Evolutionary conservation across 2,329 filamentous ascomycete genomes (phyloP), one percentile per base, ranked within the genome.

Genomic region (Chaetomium sp.): DNA sequence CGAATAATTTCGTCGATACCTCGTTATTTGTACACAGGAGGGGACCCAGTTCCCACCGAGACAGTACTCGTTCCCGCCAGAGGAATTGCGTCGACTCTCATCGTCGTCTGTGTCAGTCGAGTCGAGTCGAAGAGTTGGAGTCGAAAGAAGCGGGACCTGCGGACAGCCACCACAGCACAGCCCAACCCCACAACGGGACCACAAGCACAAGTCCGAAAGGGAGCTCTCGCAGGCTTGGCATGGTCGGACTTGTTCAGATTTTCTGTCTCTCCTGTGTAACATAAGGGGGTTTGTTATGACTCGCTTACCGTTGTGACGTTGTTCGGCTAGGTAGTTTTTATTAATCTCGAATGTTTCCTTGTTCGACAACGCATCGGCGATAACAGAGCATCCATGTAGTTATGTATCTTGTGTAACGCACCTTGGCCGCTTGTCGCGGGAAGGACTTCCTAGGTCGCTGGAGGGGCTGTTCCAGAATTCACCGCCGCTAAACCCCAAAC

Each of bases 161-260:
- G 5, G 9, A 31, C 29, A 12, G 31, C n/a, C n/a, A 38, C 19
- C 7, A 3, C 27, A 55, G 53, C 53, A 55, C 53, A 55, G 53
- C 53, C 53, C 53, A 29, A 35, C 53, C n/a, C 53, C 53, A 35
- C 53, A 55, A 23, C 31, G 1, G 53, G 10, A 35, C 53, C 12
- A 29, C 50, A 53, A 53, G n/a, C 54, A 56, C 5, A 16, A 49
- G 42, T 25, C 57, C 57, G 23, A 58, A 38, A 19, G 47, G 33
- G 21, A 53, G 21, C 31, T 53, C n/a, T 16, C 53, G 31, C 49
- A 53, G 54, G 47, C 49, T 25, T 49, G 42, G 27, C 42, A 25
- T 38, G 31, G n/a, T 13, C 53, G n/a, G 53, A 16, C 7, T 9
- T 23, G 19, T 13, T 23, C n/a, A 23, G 13, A 13, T 47, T 47